Evolutionary conservation across 176 grass and related monocot species (phyloP).

Genomic region (Lolium perenne): DNA sequence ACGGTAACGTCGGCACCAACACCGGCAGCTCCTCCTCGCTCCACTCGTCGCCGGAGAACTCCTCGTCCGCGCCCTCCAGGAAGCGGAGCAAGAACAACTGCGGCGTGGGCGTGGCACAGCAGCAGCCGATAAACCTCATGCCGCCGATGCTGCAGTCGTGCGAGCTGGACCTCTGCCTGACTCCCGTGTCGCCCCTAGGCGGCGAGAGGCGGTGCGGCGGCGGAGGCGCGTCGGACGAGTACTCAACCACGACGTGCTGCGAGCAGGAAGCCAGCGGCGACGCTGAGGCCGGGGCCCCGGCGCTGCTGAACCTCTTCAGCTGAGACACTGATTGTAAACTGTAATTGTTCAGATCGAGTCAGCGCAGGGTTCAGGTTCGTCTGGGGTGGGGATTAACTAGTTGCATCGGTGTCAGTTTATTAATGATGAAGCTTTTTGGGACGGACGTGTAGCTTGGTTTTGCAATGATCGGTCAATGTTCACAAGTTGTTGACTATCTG

Average conservation of each 20-base stretch:
- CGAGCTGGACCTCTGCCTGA: constrained; percentile 75
- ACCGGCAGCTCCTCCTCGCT: constrained; percentile 11
- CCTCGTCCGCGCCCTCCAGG: constrained; percentile 36
- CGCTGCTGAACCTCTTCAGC: constrained; percentile 63
- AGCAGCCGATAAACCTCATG: neutral
- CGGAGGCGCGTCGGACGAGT: constrained; percentile 56
- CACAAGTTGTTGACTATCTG: neutral
- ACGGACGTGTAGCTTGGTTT: constrained; percentile 20
- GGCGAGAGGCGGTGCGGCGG: constrained; percentile 21
- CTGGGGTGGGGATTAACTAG: constrained; percentile 30
- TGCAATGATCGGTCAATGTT: neutral
- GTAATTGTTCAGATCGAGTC: constrained; percentile 30
- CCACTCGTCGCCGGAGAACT: constrained; percentile 45
- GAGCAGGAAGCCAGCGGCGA: constrained; percentile 33
- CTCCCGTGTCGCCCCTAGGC: constrained; percentile 37
- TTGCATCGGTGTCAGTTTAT: constrained; percentile 14
- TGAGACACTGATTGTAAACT: constrained; percentile 19
- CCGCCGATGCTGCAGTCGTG: constrained; percentile 38
- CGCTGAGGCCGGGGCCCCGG: constrained; percentile 33
- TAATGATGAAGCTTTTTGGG: constrained; percentile 11
- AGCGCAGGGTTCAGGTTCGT: neutral
- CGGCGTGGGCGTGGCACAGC: neutral
- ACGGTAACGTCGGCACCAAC: constrained; percentile 45
- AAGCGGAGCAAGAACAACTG: constrained; percentile 37
- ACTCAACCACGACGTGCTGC: constrained; percentile 74